A percentile compares a stretch with the other conserved stretches of the same genome.
These are phyloP conservation scores for Silene coronaria DNA, from an alignment of 179 eudicot species.

Conservation along the genomic window DNA sequence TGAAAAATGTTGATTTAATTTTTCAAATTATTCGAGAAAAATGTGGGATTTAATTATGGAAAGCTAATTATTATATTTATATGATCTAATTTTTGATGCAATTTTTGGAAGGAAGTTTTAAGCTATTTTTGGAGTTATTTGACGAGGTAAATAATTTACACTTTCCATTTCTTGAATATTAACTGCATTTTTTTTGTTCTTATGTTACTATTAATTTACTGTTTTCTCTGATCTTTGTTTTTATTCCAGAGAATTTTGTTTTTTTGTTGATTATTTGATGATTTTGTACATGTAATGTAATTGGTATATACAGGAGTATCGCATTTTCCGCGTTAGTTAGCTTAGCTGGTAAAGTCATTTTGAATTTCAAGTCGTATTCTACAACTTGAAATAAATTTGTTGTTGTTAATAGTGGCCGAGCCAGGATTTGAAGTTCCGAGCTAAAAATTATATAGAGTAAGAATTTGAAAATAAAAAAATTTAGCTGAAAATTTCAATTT, in stretches of 20 bases:
- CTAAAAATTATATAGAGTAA: background rate
- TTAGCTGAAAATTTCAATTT: background rate
- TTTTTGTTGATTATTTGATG: background rate
- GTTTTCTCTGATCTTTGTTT: constrained; percentile 18
- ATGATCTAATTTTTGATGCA: constrained; percentile 17
- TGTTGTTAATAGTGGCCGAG: background rate
- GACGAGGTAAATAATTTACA: constrained; percentile 6
- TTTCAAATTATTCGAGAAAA: background rate
- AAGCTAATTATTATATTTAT: background rate
- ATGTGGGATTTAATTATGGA: background rate
- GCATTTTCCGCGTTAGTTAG: background rate
- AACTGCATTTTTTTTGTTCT: constrained; percentile 6
- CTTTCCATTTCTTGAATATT: background rate
- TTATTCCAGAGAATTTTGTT: background rate
- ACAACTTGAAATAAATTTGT: no score
- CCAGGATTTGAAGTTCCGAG: background rate
- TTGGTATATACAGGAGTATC: background rate
- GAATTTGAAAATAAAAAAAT: background rate
- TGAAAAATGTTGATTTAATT: background rate
- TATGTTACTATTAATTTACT: background rate
- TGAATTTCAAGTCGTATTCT: background rate
- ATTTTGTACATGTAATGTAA: background rate
- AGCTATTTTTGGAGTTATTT: constrained; percentile 4
- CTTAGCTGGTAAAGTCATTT: constrained; percentile 3
- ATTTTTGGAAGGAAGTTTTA: background rate